These are phyloP conservation scores for Eucalyptus grandis DNA, from an alignment of 345 rosid genomes.

Conservation along the genomic window DNA sequence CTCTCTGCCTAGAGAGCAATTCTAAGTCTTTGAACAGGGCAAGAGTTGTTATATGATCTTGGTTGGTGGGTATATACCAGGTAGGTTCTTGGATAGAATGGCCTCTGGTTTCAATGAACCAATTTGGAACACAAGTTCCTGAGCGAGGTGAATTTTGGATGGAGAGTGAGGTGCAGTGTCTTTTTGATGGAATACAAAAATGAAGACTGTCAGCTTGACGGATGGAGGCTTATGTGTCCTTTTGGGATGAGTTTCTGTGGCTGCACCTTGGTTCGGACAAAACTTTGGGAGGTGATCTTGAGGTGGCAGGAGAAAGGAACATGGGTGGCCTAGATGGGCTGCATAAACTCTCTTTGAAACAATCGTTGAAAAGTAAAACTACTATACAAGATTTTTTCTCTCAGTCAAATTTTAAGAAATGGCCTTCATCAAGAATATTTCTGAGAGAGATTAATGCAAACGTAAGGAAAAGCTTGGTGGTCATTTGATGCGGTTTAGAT, in stretches of 20 bases:
- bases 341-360: not conserved
- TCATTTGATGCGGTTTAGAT: constrained; percentile 31
- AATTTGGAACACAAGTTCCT: not conserved
- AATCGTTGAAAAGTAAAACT: not conserved
- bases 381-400: not conserved
- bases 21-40: not conserved
- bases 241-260: constrained; percentile 17
- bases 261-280: constrained; percentile 20
- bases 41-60: not conserved
- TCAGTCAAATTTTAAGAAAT: not conserved
- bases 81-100: not conserved
- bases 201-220: not conserved
- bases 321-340: not conserved
- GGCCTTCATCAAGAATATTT: not conserved
- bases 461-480: constrained; percentile 34
- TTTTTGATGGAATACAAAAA: constrained; percentile 1
- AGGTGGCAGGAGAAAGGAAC: not conserved
- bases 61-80: not conserved
- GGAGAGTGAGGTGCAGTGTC: constrained; percentile 1
- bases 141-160: constrained; percentile 5
- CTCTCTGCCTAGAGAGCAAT: not conserved
- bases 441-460: not conserved
- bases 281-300: constrained; percentile 4
- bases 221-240: constrained; percentile 6
- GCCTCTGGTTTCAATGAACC: not conserved